phyloP scores from a whole-genome alignment of 352 stramenopile species.

The Phytophthora pisi region DNA sequence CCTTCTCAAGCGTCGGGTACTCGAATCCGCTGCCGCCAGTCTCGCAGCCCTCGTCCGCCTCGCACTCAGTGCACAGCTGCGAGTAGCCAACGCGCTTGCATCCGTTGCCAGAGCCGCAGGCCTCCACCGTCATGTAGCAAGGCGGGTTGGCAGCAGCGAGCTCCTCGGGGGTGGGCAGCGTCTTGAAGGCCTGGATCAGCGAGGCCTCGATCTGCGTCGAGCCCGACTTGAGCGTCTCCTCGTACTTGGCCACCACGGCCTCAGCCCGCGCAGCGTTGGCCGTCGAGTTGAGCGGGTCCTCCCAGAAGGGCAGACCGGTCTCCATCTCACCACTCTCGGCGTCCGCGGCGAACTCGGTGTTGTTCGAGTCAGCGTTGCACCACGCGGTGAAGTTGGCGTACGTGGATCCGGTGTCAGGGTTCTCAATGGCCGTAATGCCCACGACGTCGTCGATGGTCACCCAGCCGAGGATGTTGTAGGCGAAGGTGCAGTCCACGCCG shows the following conservation, averaged over 20 bases:
- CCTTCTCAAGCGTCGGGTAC: conserved; percentile 72
- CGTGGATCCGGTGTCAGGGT: conserved; percentile 44
- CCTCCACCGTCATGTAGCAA: conserved; percentile 69
- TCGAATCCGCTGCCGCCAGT: conserved; percentile 54
- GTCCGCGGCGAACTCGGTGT: conserved; percentile 64
- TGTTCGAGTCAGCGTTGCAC: conserved; percentile 57
- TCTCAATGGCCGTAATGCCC: conserved; percentile 69
- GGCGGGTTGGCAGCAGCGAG: conserved; percentile 62
- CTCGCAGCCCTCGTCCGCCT: conserved; percentile 36
- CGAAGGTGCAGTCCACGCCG: conserved; percentile 75
- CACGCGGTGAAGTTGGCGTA: conserved; percentile 77
- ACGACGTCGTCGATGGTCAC: conserved; percentile 82
- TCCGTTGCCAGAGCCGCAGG: conserved; percentile 54
- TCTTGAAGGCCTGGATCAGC: conserved; percentile 46
- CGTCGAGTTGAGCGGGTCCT: conserved; percentile 55
- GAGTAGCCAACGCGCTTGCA: conserved; percentile 76
- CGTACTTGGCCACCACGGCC: conserved; percentile 59
- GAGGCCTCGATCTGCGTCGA: conserved; percentile 51
- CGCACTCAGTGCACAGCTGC: conserved; percentile 72
- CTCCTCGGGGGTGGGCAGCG: conserved; percentile 49
- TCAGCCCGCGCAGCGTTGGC: conserved; percentile 59
- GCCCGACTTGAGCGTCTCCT: conserved; percentile 41
- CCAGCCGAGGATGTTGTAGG: conserved; percentile 82
- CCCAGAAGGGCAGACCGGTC: conserved; percentile 66
- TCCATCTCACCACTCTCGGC: conserved; percentile 43